Evolutionary conservation across 163 green algal species (phyloP).

Genomic region (Volvox carteri): DNA sequence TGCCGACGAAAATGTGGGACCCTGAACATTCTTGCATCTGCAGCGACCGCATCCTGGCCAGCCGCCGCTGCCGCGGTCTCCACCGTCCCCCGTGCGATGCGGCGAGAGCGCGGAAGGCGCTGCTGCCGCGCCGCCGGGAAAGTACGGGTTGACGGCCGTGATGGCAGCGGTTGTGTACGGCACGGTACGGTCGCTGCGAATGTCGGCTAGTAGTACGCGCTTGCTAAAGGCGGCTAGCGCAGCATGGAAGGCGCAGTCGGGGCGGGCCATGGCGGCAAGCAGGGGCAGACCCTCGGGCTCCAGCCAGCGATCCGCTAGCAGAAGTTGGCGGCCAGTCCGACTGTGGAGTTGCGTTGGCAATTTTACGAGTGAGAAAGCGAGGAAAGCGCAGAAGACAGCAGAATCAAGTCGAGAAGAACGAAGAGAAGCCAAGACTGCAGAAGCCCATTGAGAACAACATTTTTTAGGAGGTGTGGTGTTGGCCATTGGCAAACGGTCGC

Average conservation of each 20-base stretch:
- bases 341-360: no score
- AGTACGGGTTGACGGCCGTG: conserved; percentile 55
- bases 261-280: conserved; percentile 50
- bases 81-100: not conserved
- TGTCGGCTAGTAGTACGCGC: conserved; percentile 62
- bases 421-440: no score
- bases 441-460: no score
- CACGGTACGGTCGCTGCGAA: conserved; percentile 59
- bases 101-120: not conserved
- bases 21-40: not conserved
- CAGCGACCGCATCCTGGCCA: not conserved
- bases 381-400: no score
- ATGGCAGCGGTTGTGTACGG: conserved; percentile 69
- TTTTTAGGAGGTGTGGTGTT: no score
- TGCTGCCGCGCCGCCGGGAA: not conserved
- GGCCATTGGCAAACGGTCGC: no score
- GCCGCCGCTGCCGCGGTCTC: not conserved
- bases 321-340: conserved; percentile 52
- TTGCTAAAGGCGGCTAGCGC: conserved; percentile 60
- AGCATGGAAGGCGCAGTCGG: conserved; percentile 58
- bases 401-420: no score
- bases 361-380: no score
- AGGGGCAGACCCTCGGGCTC: conserved; percentile 56
- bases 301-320: conserved; percentile 52
- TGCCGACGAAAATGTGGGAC: no score